These are phyloP conservation scores for Salinomyces thailandicus DNA, from an alignment of 2,329 filamentous ascomycete species.

Conservation along the genomic window DNA sequence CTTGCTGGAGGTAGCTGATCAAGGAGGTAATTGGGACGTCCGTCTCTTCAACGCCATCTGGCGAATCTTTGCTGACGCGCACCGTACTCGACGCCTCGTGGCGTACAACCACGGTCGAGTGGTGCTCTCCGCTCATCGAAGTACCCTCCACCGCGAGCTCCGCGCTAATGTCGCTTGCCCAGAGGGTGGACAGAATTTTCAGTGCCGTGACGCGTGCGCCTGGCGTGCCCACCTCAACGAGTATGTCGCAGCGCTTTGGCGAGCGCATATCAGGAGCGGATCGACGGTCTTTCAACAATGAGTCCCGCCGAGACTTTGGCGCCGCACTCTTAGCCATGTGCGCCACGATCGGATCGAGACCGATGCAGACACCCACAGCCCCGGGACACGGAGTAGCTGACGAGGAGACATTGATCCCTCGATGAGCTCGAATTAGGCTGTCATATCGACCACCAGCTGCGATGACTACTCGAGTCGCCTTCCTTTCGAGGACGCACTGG, in stretches of 20 bases:
- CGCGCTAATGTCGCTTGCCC: slow-evolving; percentile 74
- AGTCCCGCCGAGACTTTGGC: slow-evolving; percentile 12
- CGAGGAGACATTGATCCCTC: slow-evolving; percentile 22
- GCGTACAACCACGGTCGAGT: slow-evolving; percentile 84
- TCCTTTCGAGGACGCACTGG: slow-evolving; percentile 79
- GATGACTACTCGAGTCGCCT: slow-evolving; percentile 68
- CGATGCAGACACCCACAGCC: slow-evolving; percentile 84
- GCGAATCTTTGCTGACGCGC: slow-evolving; percentile 44
- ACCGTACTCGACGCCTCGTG: slow-evolving; percentile 48
- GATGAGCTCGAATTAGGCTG: slow-evolving; percentile 71
- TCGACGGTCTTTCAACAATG: background rate
- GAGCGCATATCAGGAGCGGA: background rate
- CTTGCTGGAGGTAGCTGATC: slow-evolving; percentile 66
- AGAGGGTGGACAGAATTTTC: slow-evolving; percentile 66
- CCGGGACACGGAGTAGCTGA: slow-evolving; percentile 11
- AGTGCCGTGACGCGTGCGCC: slow-evolving; percentile 67
- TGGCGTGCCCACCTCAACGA: slow-evolving; percentile 73
- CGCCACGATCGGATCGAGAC: slow-evolving; percentile 70
- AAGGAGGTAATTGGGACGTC: slow-evolving; percentile 67
- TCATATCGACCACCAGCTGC: slow-evolving; percentile 93
- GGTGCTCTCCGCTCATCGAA: slow-evolving; percentile 35
- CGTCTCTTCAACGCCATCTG: slow-evolving; percentile 43
- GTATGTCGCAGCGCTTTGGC: slow-evolving; percentile 57
- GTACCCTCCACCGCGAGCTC: slow-evolving; percentile 56
- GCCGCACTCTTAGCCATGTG: slow-evolving; percentile 39